Percentiles rank a stretch among this genome's conserved stretches.
Conservation (phyloP, 352 stramenopile species). For the Globisporangium radiosum region DNA sequence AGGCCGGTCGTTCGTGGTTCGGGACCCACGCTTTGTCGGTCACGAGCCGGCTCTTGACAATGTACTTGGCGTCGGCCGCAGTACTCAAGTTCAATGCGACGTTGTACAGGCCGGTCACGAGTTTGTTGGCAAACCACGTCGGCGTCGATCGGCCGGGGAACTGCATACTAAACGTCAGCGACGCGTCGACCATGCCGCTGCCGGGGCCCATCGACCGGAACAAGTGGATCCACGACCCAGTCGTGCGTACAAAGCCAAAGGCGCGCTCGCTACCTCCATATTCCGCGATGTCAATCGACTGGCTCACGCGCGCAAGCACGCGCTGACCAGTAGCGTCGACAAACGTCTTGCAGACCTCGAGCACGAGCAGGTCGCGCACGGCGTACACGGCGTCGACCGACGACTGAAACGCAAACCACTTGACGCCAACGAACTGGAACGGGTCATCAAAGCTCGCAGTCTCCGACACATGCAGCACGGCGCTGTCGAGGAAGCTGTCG, state of each 20-base stretch:
- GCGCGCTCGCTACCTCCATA: conserved; percentile 36
- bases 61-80: conserved; percentile 55
- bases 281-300: conserved; percentile 49
- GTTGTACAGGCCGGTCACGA: conserved; percentile 34
- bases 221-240: conserved; percentile 45
- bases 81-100: conserved; percentile 36
- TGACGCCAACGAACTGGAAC: conserved; percentile 68
- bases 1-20: conserved; percentile 59
- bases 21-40: conserved; percentile 66
- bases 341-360: conserved; percentile 59
- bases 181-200: conserved; percentile 36
- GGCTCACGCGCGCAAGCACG: conserved; percentile 51
- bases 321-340: conserved; percentile 47
- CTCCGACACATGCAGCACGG: conserved; percentile 61
- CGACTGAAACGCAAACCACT: conserved; percentile 69
- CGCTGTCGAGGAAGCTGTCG: conserved; percentile 64
- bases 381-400: conserved; percentile 63
- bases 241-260: conserved; percentile 58
- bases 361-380: conserved; percentile 49
- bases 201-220: conserved; percentile 47
- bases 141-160: conserved; percentile 33
- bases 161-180: conserved; percentile 15
- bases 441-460: conserved; percentile 36
- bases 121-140: conserved; percentile 61
- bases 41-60: conserved; percentile 45